Evolutionary conservation across 148 eudicot genomes (phyloP).

Genomic region (Bassia scoparia): DNA sequence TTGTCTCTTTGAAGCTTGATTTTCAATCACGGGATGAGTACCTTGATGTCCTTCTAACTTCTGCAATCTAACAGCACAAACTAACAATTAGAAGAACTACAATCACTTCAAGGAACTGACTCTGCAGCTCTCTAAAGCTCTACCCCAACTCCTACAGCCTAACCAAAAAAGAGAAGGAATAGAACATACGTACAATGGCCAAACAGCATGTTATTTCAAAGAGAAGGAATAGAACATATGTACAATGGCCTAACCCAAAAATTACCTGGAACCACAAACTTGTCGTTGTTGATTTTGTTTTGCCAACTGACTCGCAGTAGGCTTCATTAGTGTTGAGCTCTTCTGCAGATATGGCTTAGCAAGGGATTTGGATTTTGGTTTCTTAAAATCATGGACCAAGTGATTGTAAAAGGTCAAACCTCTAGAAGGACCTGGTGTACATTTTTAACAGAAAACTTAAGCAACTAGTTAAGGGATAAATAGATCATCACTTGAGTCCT

Average conservation of each 20-base stretch:
- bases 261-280: conserved; percentile 47
- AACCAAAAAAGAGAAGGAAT: not conserved
- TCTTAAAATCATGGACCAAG: conserved; percentile 31
- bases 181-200: not conserved
- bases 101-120: not conserved
- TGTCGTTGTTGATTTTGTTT: conserved; percentile 63
- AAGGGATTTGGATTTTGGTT: conserved; percentile 32
- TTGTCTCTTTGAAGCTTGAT: conserved; percentile 94
- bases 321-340: conserved; percentile 86
- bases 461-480: not conserved
- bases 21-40: conserved; percentile 47
- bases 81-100: not conserved
- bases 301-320: conserved; percentile 91
- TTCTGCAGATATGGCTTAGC: conserved; percentile 50
- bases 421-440: conserved; percentile 35
- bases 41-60: conserved; percentile 28
- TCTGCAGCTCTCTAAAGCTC: too few species aligned
- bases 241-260: conserved; percentile 4
- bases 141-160: not conserved
- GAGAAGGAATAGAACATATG: not conserved
- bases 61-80: conserved; percentile 37
- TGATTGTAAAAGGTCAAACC: conserved; percentile 52
- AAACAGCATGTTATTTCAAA: not conserved
- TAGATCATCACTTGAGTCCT: not conserved
- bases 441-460: not conserved